Evolutionary conservation across 2,329 filamentous ascomycete species (phyloP).

Genomic region (Anthostomella pinea): DNA sequence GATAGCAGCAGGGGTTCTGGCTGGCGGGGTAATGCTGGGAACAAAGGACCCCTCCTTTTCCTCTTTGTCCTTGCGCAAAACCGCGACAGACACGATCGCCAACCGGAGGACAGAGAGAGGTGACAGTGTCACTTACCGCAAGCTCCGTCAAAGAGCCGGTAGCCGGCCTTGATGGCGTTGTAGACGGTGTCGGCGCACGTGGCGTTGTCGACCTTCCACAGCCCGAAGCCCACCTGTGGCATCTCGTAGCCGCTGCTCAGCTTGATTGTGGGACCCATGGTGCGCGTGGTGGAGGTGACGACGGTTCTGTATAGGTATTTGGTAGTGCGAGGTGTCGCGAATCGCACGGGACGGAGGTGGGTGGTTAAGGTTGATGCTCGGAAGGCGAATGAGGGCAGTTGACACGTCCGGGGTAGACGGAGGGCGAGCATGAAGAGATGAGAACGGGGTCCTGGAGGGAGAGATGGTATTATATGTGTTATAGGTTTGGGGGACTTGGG

Average conservation of each 20-base stretch:
- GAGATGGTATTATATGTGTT: neutral
- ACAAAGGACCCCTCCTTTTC: neutral
- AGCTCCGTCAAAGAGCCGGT: slow-evolving; percentile 59
- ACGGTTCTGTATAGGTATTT: neutral
- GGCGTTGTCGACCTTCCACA: slow-evolving; percentile 80
- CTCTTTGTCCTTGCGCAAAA: neutral
- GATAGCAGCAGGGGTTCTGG: slow-evolving; percentile 11
- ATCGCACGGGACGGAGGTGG: neutral
- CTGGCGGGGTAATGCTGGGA: slow-evolving; percentile 10
- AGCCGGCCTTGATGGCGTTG: slow-evolving; percentile 65
- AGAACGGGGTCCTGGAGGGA: neutral
- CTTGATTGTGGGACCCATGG: slow-evolving; percentile 49
- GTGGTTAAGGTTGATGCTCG: neutral
- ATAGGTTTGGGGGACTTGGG: neutral
- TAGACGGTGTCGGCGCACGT: slow-evolving; percentile 75
- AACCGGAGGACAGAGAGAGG: neutral
- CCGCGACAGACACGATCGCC: neutral
- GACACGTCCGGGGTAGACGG: neutral
- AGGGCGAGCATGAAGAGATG: neutral
- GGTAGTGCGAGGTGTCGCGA: neutral
- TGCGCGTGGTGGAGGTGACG: slow-evolving; percentile 2
- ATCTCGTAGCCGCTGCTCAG: slow-evolving; percentile 65
- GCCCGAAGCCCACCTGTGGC: slow-evolving; percentile 73
- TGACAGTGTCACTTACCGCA: slow-evolving; percentile 45
- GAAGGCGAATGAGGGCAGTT: neutral